These are phyloP conservation scores for Rhodotorula taiwanensis DNA, from an alignment of 768 basidiomycete species.

Conservation along the genomic window DNA sequence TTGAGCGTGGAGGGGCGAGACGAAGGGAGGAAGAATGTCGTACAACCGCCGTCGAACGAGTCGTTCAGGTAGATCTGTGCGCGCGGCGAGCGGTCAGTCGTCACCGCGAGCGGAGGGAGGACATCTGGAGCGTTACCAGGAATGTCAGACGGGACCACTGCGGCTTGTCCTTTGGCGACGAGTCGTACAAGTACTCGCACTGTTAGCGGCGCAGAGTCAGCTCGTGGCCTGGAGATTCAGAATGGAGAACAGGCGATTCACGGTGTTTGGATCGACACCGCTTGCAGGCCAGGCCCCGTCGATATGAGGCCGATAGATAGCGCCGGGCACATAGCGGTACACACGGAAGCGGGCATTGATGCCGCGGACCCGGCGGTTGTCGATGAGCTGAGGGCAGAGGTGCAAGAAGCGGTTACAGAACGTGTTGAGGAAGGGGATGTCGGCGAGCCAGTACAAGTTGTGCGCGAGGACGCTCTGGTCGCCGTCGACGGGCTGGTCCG, in stretches of 20 bases:
- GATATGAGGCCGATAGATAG: constrained; percentile 54
- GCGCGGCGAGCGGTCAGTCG: background rate
- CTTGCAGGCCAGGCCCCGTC: constrained; percentile 55
- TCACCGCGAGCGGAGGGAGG: too few relatives aligned
- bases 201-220: background rate
- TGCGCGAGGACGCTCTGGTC: constrained; percentile 39
- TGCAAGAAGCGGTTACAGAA: constrained; percentile 50
- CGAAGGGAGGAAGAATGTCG: constrained; percentile 56
- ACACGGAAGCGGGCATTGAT: constrained; percentile 53
- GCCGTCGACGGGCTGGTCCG: constrained; percentile 51
- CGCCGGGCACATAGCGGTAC: constrained; percentile 53
- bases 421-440: constrained; percentile 47
- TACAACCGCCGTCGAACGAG: constrained; percentile 51
- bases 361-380: constrained; percentile 50
- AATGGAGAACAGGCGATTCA: background rate
- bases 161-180: constrained; percentile 28
- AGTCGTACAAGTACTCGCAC: constrained; percentile 53
- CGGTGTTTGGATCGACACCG: constrained; percentile 47
- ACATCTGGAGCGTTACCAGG: constrained; percentile 19
- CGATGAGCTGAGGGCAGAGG: constrained; percentile 48
- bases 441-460: constrained; percentile 56
- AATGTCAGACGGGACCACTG: constrained; percentile 34
- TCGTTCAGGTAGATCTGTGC: constrained; percentile 54
- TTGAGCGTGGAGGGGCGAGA: constrained; percentile 48
- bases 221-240: background rate